Evolutionary conservation across 129 eudicot genomes (phyloP), one percentile per base, ranked within the genome.

Genomic region (Pulicaria dysenterica): DNA sequence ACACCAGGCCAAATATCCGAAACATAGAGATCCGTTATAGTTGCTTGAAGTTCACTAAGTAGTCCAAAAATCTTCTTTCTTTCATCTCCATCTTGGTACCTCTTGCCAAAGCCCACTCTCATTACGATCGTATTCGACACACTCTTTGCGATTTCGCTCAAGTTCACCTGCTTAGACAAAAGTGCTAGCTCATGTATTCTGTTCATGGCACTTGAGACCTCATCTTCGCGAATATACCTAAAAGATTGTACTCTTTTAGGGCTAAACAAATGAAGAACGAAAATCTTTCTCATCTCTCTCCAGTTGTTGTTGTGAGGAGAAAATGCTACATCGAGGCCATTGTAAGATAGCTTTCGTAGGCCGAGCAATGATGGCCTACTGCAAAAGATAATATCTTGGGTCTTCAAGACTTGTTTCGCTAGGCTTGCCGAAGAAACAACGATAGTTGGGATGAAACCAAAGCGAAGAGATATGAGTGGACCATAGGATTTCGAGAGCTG

Each of bases 311-410:
- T 42, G 19, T 79, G 70, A 7, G 83, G 83, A 1, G 74, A 41
- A 34, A 83, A 74, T 15, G 54, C 70, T 47, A 82, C 8, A 3
- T 82, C 86, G 3, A 63, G 44, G 8, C 69, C 64, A 15, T 78
- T 58, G 67, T 82, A 82, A 2, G 80, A 34, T 13, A 78, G 6
- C 78, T 73, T 82, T 14, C 44, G 57, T 55, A 46, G 79, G 39
- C 53, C 69, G 2, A 46, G 8, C n/a, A 54, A 67, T 36, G 65
- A 69, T n/a, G 85, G 83, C 54, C 86, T 77, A 16, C 10, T 49
- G 8, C 80, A 82, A 68, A 79, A 82, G 64, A 42, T 61, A 45
- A 77, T 53, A 72, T 82, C 86, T 73, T 82, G 83, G 10, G 69
- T 77, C 67, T 45, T 73, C 43, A 82, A 36, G 24, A 67, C 73